Percentiles rank a stretch among this genome's conserved stretches.
These are phyloP conservation scores for Paracamarosporium sp. DNA, from an alignment of 2,329 filamentous ascomycete genomes.

Conservation along the genomic window DNA sequence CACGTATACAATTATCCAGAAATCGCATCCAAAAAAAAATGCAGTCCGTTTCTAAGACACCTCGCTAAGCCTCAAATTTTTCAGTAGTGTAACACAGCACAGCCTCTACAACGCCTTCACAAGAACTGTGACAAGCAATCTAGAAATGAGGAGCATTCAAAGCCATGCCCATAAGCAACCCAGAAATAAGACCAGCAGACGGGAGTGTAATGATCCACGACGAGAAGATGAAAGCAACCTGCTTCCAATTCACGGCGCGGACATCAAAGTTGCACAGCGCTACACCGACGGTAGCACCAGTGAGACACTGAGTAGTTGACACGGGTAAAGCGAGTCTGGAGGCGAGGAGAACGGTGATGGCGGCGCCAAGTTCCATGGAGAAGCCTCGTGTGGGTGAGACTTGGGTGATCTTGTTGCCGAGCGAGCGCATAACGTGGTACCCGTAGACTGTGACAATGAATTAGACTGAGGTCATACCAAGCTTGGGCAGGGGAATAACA, in stretches of 20 bases:
- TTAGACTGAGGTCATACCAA: slow-evolving; percentile 58
- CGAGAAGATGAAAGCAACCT: slow-evolving; percentile 51
- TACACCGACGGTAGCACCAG: slow-evolving; percentile 41
- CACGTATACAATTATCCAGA: no score
- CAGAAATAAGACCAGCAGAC: slow-evolving; percentile 57
- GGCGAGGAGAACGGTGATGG: slow-evolving; percentile 68
- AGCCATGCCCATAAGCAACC: slow-evolving; percentile 67
- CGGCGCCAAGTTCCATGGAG: slow-evolving; percentile 52
- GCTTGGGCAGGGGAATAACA: slow-evolving; percentile 35
- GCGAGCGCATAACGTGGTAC: slow-evolving; percentile 69
- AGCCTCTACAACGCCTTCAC: no score
- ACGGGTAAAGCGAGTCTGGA: slow-evolving; percentile 63
- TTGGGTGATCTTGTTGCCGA: slow-evolving; percentile 69
- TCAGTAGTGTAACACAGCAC: no score
- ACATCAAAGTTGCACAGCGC: slow-evolving; percentile 41
- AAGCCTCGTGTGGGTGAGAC: slow-evolving; percentile 65
- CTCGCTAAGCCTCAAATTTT: no score
- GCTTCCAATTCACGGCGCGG: slow-evolving; percentile 53
- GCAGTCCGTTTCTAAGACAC: no score
- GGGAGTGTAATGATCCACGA: slow-evolving; percentile 56
- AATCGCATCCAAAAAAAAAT: no score
- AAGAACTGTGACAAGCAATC: no score
- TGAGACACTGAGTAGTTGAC: slow-evolving; percentile 66
- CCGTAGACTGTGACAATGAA: slow-evolving; percentile 71
- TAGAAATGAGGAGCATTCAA: slow-evolving; percentile 61